phyloP scores from a whole-genome alignment of 768 basidiomycete genomes.

The Flagelloscypha sp. region DNA sequence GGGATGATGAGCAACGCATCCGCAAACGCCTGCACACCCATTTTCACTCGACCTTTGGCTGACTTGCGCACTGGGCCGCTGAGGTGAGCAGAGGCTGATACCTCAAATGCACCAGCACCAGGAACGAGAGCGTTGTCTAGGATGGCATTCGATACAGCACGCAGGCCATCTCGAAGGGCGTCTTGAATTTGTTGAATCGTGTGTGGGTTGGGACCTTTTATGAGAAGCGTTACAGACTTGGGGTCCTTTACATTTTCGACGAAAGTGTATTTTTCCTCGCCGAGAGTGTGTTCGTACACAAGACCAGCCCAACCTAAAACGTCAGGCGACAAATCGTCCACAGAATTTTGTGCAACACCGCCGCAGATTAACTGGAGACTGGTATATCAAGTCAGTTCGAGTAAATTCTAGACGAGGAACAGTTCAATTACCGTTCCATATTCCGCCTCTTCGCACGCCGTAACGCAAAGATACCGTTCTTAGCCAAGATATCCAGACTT shows the following conservation, averaged over 20 bases:
- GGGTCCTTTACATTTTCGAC: constrained; percentile 94
- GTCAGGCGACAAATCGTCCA: constrained; percentile 88
- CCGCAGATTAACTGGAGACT: constrained; percentile 93
- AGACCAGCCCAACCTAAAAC: constrained; percentile 96
- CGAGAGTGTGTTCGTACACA: constrained; percentile 97
- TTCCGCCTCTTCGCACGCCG: constrained; percentile 95
- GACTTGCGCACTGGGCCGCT: constrained; percentile 69
- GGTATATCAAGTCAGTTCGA: constrained; percentile 5
- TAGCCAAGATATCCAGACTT: constrained; percentile 89
- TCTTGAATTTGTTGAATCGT: constrained; percentile 96
- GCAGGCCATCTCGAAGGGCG: constrained; percentile 93
- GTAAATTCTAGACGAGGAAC: constrained; percentile 6
- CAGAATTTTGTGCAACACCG: constrained; percentile 93
- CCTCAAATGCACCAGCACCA: constrained; percentile 97
- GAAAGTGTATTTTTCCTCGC: constrained; percentile 98
- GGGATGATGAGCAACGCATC: constrained; percentile 92
- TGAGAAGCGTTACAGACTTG: constrained; percentile 89
- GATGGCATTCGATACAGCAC: constrained; percentile 93
- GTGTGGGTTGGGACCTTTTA: constrained; percentile 96
- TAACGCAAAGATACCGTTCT: constrained; percentile 92
- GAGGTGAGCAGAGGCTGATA: constrained; percentile 83
- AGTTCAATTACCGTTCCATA: constrained; percentile 78
- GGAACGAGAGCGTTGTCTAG: constrained; percentile 87
- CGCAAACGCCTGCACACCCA: constrained; percentile 96
- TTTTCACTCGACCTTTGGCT: constrained; percentile 91